phyloP scores from a whole-genome alignment of 495 filamentous ascomycete species.

The Pseudevernia furfuracea region DNA sequence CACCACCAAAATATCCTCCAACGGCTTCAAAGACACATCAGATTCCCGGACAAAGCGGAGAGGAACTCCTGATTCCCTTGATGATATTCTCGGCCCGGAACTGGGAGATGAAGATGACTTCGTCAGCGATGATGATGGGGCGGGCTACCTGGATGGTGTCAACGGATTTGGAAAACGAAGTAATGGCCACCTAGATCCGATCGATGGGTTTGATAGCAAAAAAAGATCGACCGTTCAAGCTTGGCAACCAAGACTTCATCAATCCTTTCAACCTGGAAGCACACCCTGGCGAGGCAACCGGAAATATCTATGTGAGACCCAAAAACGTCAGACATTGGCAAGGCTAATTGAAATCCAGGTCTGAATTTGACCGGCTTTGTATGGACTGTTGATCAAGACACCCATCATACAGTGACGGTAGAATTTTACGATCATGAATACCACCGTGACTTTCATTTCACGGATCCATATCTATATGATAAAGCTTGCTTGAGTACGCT shows the following conservation, averaged over 20 bases:
- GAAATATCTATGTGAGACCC: conserved; percentile 66
- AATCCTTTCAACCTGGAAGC: conserved; percentile 83
- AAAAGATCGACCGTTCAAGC: conserved; percentile 44
- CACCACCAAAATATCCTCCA: conserved; percentile 45
- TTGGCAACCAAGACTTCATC: conserved; percentile 65
- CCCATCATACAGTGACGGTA: conserved; percentile 89
- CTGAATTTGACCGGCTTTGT: conserved; percentile 88
- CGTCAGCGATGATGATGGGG: conserved; percentile 91
- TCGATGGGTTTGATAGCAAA: conserved; percentile 49
- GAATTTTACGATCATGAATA: conserved; percentile 94
- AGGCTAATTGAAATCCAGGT: conserved; percentile 34
- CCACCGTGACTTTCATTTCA: conserved; percentile 90
- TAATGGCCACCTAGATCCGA: conserved; percentile 44
- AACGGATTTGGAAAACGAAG: conserved; percentile 57
- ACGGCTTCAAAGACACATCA: conserved; percentile 46
- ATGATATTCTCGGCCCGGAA: conserved; percentile 45
- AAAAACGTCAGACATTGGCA: neutral
- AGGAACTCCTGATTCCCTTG: conserved; percentile 50
- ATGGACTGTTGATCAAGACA: conserved; percentile 95
- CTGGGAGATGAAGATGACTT: conserved; percentile 59
- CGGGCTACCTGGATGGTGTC: conserved; percentile 64
- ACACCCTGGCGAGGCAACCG: conserved; percentile 93
- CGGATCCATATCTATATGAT: conserved; percentile 89
- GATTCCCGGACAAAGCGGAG: conserved; percentile 35
- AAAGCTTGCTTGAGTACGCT: conserved; percentile 75